Percentiles rank a stretch among this genome's conserved stretches.
Conservation (phyloP, 805 yeast species). For the Candida tammaniensis region DNA sequence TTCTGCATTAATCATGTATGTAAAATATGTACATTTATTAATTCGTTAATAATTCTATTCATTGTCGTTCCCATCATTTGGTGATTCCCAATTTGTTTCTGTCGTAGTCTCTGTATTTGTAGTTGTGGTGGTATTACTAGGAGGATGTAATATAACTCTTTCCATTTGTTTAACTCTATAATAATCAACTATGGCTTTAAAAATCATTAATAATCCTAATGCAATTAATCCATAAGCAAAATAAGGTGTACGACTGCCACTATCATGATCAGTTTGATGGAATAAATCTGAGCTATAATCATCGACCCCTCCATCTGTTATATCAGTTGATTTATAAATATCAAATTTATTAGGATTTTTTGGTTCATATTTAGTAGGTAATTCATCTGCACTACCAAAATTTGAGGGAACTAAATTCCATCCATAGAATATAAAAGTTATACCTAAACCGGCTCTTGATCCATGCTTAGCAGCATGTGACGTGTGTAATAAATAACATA, state of each 20-base stretch:
- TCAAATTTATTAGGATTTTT: constrained; percentile 33
- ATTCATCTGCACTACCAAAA: constrained; percentile 33
- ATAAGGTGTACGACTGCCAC: constrained; percentile 38
- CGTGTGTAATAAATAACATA: constrained; percentile 88
- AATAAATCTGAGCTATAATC: constrained; percentile 26
- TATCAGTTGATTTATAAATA: constrained; percentile 23
- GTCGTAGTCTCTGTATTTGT: constrained; percentile 14
- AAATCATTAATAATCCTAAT: constrained; percentile 62
- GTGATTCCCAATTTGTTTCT: constrained; percentile 6
- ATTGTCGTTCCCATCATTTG: constrained; percentile 1
- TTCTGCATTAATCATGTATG: no score
- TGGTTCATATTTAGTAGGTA: constrained; percentile 33
- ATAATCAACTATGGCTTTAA: constrained; percentile 72
- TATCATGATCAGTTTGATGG: constrained; percentile 11
- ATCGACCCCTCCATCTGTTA: constrained; percentile 28
- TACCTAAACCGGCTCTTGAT: constrained; percentile 85
- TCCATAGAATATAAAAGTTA: constrained; percentile 73
- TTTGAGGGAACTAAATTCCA: constrained; percentile 37
- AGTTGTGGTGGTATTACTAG: constrained; percentile 2
- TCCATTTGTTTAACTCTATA: constrained; percentile 77
- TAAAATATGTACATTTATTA: no score
- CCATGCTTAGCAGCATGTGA: constrained; percentile 98
- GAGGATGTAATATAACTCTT: constrained; percentile 43
- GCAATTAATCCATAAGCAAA: constrained; percentile 63
- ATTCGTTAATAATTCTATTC: no score